Percentiles rank a stretch among this genome's conserved stretches.
Evolutionary conservation across 106 monocot species (phyloP).

Genomic region (Apostasia ramifera): DNA sequence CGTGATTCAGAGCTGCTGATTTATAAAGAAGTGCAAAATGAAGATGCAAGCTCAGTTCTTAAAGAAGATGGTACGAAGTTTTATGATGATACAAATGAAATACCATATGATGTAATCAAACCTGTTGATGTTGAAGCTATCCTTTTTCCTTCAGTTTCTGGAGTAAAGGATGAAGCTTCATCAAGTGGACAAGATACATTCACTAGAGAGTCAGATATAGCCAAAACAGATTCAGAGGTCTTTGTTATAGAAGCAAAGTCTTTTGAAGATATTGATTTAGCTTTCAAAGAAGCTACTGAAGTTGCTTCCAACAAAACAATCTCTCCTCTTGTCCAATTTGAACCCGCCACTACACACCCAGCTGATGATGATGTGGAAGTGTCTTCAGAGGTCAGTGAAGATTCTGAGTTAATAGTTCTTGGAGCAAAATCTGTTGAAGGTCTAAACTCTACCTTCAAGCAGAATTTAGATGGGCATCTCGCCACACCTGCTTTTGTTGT

Average conservation of each 20-base stretch:
- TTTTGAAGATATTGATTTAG: conserved; percentile 16
- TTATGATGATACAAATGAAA: no score
- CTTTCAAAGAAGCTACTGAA: conserved; percentile 13
- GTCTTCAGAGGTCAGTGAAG: background rate
- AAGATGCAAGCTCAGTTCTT: no score
- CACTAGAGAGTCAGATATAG: conserved; percentile 4
- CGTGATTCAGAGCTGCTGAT: background rate
- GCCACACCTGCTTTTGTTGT: no score
- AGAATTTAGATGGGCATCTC: no score
- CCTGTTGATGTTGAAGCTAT: no score
- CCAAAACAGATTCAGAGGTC: conserved; percentile 19
- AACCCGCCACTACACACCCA: background rate
- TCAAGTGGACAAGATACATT: background rate
- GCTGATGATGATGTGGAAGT: background rate
- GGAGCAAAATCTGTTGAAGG: background rate
- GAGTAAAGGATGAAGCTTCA: no score
- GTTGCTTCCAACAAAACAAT: background rate
- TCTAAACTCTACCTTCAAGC: background rate
- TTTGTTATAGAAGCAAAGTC: conserved; percentile 22
- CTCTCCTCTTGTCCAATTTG: conserved; percentile 2
- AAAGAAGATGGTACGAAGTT: no score
- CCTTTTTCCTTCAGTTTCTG: no score
- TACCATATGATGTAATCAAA: no score
- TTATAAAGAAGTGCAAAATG: no score
- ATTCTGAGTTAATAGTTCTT: background rate